Conservation (phyloP, 177 flowering plant species). For the Vitis hybrid region DNA sequence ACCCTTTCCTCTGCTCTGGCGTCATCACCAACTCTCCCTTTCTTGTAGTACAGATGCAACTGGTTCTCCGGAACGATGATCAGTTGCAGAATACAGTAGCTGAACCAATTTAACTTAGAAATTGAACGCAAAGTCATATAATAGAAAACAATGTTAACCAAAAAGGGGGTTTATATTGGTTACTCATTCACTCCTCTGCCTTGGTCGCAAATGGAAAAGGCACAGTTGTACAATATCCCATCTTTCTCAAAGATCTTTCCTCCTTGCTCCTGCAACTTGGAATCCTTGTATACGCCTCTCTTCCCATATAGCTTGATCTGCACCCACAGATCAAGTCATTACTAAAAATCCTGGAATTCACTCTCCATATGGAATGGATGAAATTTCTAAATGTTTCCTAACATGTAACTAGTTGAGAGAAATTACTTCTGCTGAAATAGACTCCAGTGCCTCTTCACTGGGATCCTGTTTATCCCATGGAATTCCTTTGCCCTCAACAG, state of each 20-base stretch:
- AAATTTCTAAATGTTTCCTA: background rate
- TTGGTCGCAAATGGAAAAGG: slow-evolving; percentile 53
- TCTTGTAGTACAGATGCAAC: slow-evolving; percentile 68
- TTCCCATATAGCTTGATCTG: slow-evolving; percentile 84
- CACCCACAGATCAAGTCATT: slow-evolving; percentile 1
- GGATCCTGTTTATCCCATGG: slow-evolving; percentile 70
- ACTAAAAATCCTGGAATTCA: background rate
- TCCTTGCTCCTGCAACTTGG: slow-evolving; percentile 61
- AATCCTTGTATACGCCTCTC: slow-evolving; percentile 68
- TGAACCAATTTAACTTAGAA: slow-evolving; percentile 19
- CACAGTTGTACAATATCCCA: slow-evolving; percentile 77
- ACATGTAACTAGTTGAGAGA: background rate
- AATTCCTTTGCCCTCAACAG: slow-evolving; percentile 59
- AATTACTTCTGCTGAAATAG: slow-evolving; percentile 56
- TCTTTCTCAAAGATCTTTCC: slow-evolving; percentile 77
- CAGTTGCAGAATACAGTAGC: slow-evolving; percentile 71
- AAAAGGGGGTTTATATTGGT: background rate
- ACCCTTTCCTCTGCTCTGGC: slow-evolving; percentile 62
- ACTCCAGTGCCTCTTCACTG: slow-evolving; percentile 59
- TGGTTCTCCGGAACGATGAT: slow-evolving; percentile 52
- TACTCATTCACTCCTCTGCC: slow-evolving; percentile 63
- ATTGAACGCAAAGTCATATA: background rate
- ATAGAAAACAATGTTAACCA: background rate
- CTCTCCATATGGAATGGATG: background rate
- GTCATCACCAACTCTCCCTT: slow-evolving; percentile 64